These are phyloP conservation scores for Dorcoceras hygrometricum DNA, from an alignment of 257 asterid species.

Conservation along the genomic window DNA sequence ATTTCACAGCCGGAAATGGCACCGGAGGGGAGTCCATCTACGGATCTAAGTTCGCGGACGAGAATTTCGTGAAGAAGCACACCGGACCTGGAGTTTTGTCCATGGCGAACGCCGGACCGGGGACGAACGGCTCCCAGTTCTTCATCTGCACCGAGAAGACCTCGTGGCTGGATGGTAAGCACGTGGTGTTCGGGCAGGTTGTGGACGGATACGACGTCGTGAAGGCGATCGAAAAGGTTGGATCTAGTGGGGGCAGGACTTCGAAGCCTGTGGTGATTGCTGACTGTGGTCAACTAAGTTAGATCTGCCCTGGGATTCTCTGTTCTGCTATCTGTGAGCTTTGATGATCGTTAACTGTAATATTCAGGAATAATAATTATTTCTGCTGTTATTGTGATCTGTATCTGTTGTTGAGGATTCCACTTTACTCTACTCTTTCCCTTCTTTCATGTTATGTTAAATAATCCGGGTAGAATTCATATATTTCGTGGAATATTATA, in stretches of 20 bases:
- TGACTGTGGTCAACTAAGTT: slow-evolving; percentile 13
- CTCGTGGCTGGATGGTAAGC: slow-evolving; percentile 16
- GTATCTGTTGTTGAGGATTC: no score
- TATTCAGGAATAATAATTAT: no score
- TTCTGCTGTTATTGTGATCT: no score
- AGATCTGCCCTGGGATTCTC: not conserved
- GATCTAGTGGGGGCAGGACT: slow-evolving; percentile 1
- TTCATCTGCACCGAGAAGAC: not conserved
- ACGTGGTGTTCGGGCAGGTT: slow-evolving; percentile 17
- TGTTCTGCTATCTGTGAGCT: not conserved
- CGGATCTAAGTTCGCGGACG: slow-evolving; percentile 9
- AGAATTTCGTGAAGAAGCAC: slow-evolving; percentile 20
- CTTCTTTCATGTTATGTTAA: no score
- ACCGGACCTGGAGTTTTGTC: slow-evolving; percentile 8
- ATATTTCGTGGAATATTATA: no score
- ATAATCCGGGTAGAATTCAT: no score
- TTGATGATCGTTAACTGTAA: no score
- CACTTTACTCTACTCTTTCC: no score
- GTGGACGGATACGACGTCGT: slow-evolving; percentile 11
- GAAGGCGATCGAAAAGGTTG: slow-evolving; percentile 5
- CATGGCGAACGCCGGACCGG: slow-evolving; percentile 13
- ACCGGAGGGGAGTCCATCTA: slow-evolving; percentile 16
- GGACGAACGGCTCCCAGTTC: slow-evolving; percentile 8
- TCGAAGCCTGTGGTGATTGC: slow-evolving; percentile 10
- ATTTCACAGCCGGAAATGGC: slow-evolving; percentile 10